phyloP scores from a whole-genome alignment of 345 rosid genomes.

The Erodium maritimum region DNA sequence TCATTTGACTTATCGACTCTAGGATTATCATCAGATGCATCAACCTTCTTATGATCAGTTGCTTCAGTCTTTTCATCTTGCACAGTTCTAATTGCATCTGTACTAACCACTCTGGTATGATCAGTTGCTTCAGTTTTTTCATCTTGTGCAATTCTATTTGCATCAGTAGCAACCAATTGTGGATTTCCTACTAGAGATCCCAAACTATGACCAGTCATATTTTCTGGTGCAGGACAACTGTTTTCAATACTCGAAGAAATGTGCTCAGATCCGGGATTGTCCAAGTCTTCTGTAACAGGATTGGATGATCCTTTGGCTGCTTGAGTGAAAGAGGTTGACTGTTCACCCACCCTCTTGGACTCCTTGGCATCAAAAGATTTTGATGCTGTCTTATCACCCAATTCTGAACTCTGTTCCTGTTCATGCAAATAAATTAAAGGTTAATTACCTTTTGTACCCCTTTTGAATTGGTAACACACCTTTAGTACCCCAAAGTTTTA shows the following conservation, averaged over 20 bases:
- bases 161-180: constrained; percentile 6
- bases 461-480: too few relatives aligned
- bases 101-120: too few relatives aligned
- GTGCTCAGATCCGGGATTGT: background rate
- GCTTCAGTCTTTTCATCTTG: constrained; percentile 16
- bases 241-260: constrained; percentile 13
- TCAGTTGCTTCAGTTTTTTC: constrained; percentile 15
- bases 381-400: constrained; percentile 15
- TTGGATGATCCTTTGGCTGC: background rate
- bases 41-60: constrained; percentile 13
- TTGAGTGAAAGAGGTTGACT: constrained; percentile 14
- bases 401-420: constrained; percentile 16
- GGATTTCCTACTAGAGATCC: constrained; percentile 12
- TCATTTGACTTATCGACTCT: constrained; percentile 27
- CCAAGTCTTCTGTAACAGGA: constrained; percentile 1
- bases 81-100: constrained; percentile 13
- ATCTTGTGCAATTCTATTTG: constrained; percentile 11
- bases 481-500: too few relatives aligned
- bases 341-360: constrained; percentile 13
- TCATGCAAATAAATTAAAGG: background rate
- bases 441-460: too few relatives aligned
- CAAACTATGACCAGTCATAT: constrained; percentile 11
- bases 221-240: constrained; percentile 10
- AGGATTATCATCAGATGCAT: constrained; percentile 5
- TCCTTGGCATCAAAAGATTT: constrained; percentile 17